Evolutionary conservation across 768 basidiomycete genomes (phyloP), one percentile per base, ranked within the genome.

Genomic region (Suillus spraguei): DNA sequence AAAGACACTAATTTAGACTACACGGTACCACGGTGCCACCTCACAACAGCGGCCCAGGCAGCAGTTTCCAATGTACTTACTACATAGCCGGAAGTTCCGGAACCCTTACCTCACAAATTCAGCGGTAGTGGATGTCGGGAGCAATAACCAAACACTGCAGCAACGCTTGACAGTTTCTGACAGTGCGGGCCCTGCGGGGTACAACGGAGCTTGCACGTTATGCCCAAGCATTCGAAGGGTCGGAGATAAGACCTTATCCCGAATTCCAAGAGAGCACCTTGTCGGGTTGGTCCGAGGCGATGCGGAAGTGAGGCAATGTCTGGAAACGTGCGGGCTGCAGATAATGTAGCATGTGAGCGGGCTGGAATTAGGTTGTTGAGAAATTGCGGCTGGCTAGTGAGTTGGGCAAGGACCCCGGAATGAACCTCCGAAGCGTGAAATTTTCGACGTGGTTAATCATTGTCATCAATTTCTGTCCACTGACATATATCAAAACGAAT

Each of bases 291-390:
- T 35, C 33, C 6, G 20, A 53, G 20, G 52, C 1, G 3, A 35
- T n/a, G 20, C 52, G 32, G 52, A 53, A 53, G 33, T 53, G 32
- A 33, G 6, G 28, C 28, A 28, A 28, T 28, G 28, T 28, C 28
- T 28, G 28, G 49, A 50, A 32, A 50, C 16, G 49, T 28, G 24
- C 4, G 16, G 17, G 28, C 49, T 35, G 3, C 11, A 35, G 33
- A 53, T 53, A 53, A 32, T 33, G 33, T 11, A 53, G 33, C 52
- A 53, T 33, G 32, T 35, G 33, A 53, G 52, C 52, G 35, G 33
- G 52, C 32, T 53, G 52, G 6, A 53, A 52, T 52, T 52, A 32
- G 50, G 20, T 32, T 52, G 17, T 52, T 28, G 49, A 50, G n/a
- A n/a, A n/a, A n/a, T n/a, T n/a, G n/a, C n/a, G n/a, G 50, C 17